phyloP scores from a whole-genome alignment of 768 basidiomycete species.

The Boletus pseudo-olivaceus region DNA sequence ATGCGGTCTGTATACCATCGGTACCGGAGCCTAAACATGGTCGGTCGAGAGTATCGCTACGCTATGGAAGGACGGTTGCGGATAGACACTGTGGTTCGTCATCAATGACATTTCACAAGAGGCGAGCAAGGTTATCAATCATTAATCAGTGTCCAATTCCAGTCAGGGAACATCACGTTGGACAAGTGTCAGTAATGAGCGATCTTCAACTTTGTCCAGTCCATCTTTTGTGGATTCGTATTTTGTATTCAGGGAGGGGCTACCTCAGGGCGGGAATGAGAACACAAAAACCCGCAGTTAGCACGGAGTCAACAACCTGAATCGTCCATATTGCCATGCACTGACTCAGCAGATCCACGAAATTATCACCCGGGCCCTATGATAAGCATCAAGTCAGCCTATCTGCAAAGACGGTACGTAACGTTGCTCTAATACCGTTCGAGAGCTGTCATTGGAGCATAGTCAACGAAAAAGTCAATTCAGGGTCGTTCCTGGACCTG shows the following conservation, averaged over 20 bases:
- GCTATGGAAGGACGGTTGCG: conserved; percentile 19
- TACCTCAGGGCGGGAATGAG: not conserved
- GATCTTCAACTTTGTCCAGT: not conserved
- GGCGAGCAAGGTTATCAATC: conserved; percentile 9
- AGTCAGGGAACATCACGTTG: conserved; percentile 14
- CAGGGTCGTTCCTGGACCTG: too few species aligned
- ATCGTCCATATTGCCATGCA: not conserved
- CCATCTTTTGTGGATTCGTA: not conserved
- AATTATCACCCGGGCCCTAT: too few species aligned
- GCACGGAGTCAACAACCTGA: too few species aligned
- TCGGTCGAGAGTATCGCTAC: conserved; percentile 20
- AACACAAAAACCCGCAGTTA: not conserved
- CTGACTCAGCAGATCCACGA: not conserved
- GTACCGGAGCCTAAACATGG: conserved; percentile 25
- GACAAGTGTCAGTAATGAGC: not conserved
- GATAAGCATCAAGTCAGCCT: too few species aligned
- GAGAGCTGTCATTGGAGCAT: too few species aligned
- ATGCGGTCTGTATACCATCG: too few species aligned
- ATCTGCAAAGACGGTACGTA: too few species aligned
- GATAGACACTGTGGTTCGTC: not conserved
- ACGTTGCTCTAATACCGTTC: too few species aligned
- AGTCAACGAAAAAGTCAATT: too few species aligned
- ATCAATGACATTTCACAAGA: not conserved
- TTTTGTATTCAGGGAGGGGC: not conserved
- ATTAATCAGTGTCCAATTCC: conserved; percentile 2